phyloP scores from a whole-genome alignment of 768 basidiomycete genomes.

The Agaricus subrufescens region DNA sequence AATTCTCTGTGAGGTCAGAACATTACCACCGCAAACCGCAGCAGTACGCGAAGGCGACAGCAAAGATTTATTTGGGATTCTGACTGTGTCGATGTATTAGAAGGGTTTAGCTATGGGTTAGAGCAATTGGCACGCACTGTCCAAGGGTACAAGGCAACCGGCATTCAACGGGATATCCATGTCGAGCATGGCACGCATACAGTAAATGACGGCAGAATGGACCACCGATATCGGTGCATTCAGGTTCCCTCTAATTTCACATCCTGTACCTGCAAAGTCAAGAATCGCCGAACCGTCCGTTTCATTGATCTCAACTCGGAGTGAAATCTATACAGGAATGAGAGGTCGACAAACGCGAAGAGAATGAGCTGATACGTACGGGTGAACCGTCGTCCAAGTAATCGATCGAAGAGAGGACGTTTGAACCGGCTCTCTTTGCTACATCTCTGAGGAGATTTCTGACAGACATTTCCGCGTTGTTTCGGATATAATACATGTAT shows the following conservation, averaged over 20 bases:
- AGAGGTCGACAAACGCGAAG: neutral
- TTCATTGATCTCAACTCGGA: constrained; percentile 75
- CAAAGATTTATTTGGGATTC: constrained; percentile 74
- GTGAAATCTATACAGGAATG: constrained; percentile 47
- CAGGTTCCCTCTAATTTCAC: constrained; percentile 79
- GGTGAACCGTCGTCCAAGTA: constrained; percentile 88
- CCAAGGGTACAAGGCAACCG: constrained; percentile 85
- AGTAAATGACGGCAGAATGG: constrained; percentile 85
- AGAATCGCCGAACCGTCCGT: constrained; percentile 71
- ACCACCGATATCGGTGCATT: constrained; percentile 85
- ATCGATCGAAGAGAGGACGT: constrained; percentile 66
- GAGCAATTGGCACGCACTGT: constrained; percentile 41
- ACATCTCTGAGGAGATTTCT: constrained; percentile 76
- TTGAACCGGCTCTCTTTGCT: constrained; percentile 61
- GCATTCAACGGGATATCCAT: constrained; percentile 90
- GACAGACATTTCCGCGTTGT: constrained; percentile 86
- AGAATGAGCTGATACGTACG: constrained; percentile 27
- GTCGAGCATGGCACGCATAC: constrained; percentile 83
- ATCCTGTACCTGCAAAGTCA: constrained; percentile 83
- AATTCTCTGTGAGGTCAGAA: constrained; percentile 87
- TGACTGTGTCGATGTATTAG: constrained; percentile 38
- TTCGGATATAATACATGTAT: constrained; percentile 89
- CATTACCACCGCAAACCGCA: constrained; percentile 92
- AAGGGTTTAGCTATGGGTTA: neutral
- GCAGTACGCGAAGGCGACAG: constrained; percentile 81